phyloP scores from a whole-genome alignment of 305 asterid genomes.

The Withania somnifera region DNA sequence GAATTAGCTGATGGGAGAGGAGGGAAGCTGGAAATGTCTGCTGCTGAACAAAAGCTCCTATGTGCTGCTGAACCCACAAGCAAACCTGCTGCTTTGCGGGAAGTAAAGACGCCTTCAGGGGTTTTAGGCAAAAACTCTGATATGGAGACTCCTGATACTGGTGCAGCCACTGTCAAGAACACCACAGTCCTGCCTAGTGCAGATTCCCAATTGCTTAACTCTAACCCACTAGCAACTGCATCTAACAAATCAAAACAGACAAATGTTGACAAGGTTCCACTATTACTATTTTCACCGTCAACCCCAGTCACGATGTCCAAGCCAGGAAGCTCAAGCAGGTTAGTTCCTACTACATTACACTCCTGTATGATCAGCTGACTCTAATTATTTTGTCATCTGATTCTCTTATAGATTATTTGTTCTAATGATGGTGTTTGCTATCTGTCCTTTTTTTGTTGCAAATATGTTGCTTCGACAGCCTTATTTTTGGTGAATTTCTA shows the following conservation, averaged over 20 bases:
- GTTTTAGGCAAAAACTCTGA: slow-evolving; percentile 16
- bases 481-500: background rate
- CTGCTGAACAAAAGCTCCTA: slow-evolving; percentile 11
- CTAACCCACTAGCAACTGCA: background rate
- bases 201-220: background rate
- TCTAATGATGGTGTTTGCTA: background rate
- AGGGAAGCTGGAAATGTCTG: slow-evolving; percentile 12
- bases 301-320: background rate
- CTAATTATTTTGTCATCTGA: background rate
- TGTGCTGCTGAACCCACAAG: slow-evolving; percentile 21
- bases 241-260: background rate
- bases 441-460: background rate
- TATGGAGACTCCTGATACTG: slow-evolving; percentile 10
- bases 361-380: background rate
- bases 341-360: background rate
- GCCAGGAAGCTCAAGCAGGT: slow-evolving; percentile 7
- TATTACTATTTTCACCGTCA: background rate
- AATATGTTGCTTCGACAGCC: background rate
- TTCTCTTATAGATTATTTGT: background rate
- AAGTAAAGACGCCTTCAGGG: slow-evolving; percentile 15
- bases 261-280: slow-evolving; percentile 8
- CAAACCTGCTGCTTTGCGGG: slow-evolving; percentile 13
- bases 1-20: slow-evolving; percentile 18
- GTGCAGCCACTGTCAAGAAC: slow-evolving; percentile 12
- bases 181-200: background rate